These are phyloP conservation scores for Penicillium freii DNA, from an alignment of 2,329 filamentous ascomycete species.

Conservation along the genomic window DNA sequence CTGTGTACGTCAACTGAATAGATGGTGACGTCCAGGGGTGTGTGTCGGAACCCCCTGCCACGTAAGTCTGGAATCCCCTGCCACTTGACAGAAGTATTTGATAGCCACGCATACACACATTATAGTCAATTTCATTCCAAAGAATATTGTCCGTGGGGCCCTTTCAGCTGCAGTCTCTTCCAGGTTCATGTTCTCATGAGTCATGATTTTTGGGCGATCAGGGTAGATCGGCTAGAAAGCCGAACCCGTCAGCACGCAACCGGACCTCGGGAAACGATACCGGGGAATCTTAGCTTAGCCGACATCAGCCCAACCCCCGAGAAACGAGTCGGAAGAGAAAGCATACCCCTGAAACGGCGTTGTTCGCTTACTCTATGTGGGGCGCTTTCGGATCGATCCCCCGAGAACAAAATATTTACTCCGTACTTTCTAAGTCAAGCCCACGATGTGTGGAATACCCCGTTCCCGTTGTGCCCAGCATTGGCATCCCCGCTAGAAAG, in stretches of 20 bases:
- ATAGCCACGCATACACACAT: background rate
- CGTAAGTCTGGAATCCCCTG: background rate
- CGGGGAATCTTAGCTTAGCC: conserved; percentile 1
- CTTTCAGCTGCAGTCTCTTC: background rate
- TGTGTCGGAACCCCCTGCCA: too few species aligned
- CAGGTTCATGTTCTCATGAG: background rate
- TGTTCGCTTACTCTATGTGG: background rate
- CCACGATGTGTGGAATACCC: conserved; percentile 1
- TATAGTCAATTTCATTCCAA: background rate
- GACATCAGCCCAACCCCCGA: background rate
- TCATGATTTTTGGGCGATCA: background rate
- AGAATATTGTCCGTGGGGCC: background rate
- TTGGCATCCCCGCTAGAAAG: background rate
- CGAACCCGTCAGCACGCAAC: conserved; percentile 10
- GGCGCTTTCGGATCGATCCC: background rate
- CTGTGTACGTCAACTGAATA: background rate
- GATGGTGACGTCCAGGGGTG: background rate
- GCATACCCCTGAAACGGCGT: background rate
- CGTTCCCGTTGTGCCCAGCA: background rate
- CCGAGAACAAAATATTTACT: conserved; percentile 7
- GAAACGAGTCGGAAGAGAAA: background rate
- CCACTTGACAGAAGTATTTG: background rate
- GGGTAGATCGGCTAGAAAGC: conserved; percentile 16
- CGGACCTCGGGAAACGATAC: background rate
- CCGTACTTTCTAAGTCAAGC: background rate